These are phyloP conservation scores for Lipomyces yarrowii DNA, from an alignment of 1,139 yeast genomes.

Conservation along the genomic window DNA sequence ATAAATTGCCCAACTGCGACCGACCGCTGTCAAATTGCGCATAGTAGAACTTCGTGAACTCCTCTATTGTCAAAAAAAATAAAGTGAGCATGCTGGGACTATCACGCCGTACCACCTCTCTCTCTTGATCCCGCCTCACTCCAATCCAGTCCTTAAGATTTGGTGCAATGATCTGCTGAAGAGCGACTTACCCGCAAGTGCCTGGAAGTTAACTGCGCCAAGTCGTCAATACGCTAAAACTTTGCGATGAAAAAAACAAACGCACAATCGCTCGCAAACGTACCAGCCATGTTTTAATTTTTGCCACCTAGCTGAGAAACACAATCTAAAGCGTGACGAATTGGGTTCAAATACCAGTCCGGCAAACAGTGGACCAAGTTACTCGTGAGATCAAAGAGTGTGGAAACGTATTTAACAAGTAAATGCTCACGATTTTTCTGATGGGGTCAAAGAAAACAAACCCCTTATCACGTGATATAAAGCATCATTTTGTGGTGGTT, in stretches of 20 bases:
- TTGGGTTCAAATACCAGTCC: neutral
- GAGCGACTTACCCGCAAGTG: slow-evolving; percentile 39
- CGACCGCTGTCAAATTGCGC: slow-evolving; percentile 93
- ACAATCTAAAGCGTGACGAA: no score
- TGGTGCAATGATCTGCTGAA: neutral
- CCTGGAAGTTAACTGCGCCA: slow-evolving; percentile 39
- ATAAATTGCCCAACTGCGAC: slow-evolving; percentile 87
- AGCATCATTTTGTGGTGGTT: neutral
- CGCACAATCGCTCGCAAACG: neutral
- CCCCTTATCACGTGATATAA: neutral
- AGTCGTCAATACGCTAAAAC: neutral
- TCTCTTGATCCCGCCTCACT: no score
- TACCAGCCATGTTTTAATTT: slow-evolving; percentile 2
- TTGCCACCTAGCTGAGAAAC: neutral
- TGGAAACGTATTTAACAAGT: no score
- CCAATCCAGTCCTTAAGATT: no score
- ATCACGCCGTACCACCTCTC: slow-evolving; percentile 8
- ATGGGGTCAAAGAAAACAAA: neutral
- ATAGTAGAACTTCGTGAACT: slow-evolving; percentile 65
- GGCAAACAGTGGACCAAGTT: neutral
- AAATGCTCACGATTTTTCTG: neutral
- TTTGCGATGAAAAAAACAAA: neutral
- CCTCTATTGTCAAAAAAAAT: slow-evolving; percentile 11
- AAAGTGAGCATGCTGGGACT: neutral
- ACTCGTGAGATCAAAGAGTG: neutral